Evolutionary conservation across 176 grass and related monocot species (phyloP).

Genomic region (Secale cereale): DNA sequence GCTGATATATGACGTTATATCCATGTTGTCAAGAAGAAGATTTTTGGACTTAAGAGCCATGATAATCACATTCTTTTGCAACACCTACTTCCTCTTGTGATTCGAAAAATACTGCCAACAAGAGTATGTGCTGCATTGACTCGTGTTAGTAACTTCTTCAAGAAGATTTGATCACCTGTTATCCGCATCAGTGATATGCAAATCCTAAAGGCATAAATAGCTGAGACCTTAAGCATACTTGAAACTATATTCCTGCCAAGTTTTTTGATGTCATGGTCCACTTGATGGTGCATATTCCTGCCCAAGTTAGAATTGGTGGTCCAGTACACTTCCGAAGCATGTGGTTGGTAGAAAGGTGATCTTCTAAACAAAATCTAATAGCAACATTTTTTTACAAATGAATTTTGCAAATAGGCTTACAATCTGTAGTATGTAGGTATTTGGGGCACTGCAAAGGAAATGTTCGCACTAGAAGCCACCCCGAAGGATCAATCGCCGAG

Average conservation of each 20-base stretch:
- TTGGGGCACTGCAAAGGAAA: not conserved
- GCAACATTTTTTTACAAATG: not conserved
- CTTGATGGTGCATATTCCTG: not conserved
- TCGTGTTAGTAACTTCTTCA: not conserved
- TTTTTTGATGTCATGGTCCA: slow-evolving; percentile 15
- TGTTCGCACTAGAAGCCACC: not conserved
- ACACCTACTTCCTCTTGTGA: not conserved
- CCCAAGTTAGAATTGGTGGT: not conserved
- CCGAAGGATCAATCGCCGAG: not conserved
- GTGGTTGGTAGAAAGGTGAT: not conserved
- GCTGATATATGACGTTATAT: no score
- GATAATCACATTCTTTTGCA: not conserved
- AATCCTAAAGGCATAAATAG: not conserved
- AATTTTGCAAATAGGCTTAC: not conserved
- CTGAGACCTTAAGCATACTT: not conserved
- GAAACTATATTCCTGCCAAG: not conserved
- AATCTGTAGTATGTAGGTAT: not conserved
- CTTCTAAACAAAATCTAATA: not conserved
- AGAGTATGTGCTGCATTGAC: not conserved
- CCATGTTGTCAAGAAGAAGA: no score
- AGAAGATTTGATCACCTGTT: not conserved
- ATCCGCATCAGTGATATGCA: not conserved
- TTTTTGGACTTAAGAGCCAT: not conserved
- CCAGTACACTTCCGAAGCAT: not conserved
- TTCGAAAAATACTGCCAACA: not conserved